phyloP scores from a whole-genome alignment of 106 monocot genomes.

The Dioscorea alata region DNA sequence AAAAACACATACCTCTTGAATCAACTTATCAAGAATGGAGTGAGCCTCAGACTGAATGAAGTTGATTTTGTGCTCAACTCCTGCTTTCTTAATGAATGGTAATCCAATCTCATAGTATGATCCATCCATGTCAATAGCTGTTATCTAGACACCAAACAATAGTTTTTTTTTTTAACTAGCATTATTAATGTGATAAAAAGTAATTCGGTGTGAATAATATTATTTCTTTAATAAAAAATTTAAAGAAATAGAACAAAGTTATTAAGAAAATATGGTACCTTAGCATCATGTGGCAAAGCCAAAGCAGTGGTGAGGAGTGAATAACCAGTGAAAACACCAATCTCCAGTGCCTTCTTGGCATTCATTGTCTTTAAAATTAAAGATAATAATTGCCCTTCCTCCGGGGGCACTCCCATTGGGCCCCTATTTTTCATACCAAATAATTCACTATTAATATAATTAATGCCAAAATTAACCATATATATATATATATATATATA shows the following conservation, averaged over 20 bases:
- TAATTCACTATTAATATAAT: too few species aligned
- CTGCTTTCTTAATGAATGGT: constrained; percentile 24
- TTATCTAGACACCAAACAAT: not conserved
- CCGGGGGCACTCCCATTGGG: constrained; percentile 11
- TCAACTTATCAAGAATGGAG: constrained; percentile 11
- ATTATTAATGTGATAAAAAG: not conserved
- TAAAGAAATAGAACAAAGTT: not conserved
- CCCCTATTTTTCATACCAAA: not conserved
- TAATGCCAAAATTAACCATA: too few species aligned
- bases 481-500: too few species aligned
- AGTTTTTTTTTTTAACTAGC: too few species aligned
- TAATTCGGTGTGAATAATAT: too few species aligned
- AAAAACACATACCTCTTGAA: constrained; percentile 12
- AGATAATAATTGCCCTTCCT: constrained; percentile 33
- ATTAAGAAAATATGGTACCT: constrained; percentile 5
- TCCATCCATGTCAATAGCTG: constrained; percentile 18
- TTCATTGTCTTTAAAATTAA: constrained; percentile 24
- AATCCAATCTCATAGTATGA: constrained; percentile 17
- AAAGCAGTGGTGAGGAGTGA: constrained; percentile 25
- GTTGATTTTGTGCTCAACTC: constrained; percentile 27
- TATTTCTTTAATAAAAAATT: not conserved
- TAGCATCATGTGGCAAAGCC: constrained; percentile 20
- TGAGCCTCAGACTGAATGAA: constrained; percentile 21
- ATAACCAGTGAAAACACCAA: constrained; percentile 36
- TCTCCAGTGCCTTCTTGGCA: constrained; percentile 21